A percentile compares a stretch with the other conserved stretches of the same genome.
These are phyloP conservation scores for Polyporus arcularius DNA, from an alignment of 768 basidiomycete genomes.

Conservation along the genomic window DNA sequence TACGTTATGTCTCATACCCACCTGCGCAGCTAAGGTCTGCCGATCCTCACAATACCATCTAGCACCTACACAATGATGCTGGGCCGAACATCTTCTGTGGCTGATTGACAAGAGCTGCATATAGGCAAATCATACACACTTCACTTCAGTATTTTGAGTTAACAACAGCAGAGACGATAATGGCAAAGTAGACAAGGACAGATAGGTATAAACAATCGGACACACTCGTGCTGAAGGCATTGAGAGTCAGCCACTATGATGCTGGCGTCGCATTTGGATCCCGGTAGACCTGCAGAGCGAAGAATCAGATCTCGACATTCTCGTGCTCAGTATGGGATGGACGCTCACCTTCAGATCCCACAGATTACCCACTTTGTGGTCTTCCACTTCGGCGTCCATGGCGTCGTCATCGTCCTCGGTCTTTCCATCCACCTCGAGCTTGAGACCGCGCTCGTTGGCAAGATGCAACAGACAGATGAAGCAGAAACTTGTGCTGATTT, in stretches of 20 bases:
- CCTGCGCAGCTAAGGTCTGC: background rate
- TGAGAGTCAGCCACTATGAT: slow-evolving; percentile 9
- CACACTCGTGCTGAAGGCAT: background rate
- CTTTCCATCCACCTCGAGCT: slow-evolving; percentile 59
- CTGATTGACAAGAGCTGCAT: no score
- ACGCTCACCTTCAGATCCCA: slow-evolving; percentile 69
- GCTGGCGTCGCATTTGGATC: slow-evolving; percentile 27
- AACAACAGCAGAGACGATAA: background rate
- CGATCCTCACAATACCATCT: background rate
- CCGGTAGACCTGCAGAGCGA: slow-evolving; percentile 22
- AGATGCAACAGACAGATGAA: slow-evolving; percentile 97
- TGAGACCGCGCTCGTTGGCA: slow-evolving; percentile 94
- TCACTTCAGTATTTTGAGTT: background rate
- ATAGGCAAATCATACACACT: background rate
- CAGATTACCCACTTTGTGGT: slow-evolving; percentile 64
- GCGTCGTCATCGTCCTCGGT: slow-evolving; percentile 38
- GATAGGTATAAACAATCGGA: slow-evolving; percentile 1
- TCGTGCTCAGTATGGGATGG: background rate
- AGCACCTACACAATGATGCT: no score
- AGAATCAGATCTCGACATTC: background rate
- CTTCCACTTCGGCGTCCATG: slow-evolving; percentile 42
- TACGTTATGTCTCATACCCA: background rate
- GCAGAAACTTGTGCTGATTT: slow-evolving; percentile 98
- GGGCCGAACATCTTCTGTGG: no score
- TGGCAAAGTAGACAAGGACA: background rate